Evolutionary conservation across 2,329 filamentous ascomycete genomes (phyloP).

Genomic region (Aspergillus aculeatus): DNA sequence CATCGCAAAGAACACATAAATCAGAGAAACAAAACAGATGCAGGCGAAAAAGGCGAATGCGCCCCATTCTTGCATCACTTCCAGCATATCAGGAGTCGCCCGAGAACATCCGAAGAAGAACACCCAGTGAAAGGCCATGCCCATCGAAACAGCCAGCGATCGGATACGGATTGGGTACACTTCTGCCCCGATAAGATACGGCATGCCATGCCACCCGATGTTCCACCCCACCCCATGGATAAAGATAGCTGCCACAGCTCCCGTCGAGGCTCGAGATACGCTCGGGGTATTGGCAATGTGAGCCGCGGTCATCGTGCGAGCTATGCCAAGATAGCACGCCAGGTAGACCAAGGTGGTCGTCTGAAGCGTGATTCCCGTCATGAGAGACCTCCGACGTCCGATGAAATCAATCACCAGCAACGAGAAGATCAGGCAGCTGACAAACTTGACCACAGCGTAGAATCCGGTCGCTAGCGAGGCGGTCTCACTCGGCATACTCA

Average conservation of each 20-base stretch:
- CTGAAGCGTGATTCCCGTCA: constrained; percentile 39
- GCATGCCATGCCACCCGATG: constrained; percentile 40
- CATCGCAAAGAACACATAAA: constrained; percentile 25
- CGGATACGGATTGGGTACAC: constrained; percentile 49
- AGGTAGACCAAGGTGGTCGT: constrained; percentile 45
- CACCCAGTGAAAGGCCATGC: constrained; percentile 37
- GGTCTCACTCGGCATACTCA: constrained; percentile 34
- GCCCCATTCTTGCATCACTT: constrained; percentile 23
- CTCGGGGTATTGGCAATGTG: constrained; percentile 22
- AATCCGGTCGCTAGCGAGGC: constrained; percentile 45
- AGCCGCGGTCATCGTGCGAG: constrained; percentile 10
- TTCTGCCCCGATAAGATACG: constrained; percentile 48
- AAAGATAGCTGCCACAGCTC: constrained; percentile 47
- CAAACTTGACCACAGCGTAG: constrained; percentile 47
- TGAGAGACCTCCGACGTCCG: constrained; percentile 41
- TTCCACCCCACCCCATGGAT: constrained; percentile 49
- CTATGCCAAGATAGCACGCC: constrained; percentile 41
- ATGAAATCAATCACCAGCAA: constrained; percentile 49
- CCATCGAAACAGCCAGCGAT: constrained; percentile 31
- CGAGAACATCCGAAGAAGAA: constrained; percentile 40
- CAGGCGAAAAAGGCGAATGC: constrained; percentile 23
- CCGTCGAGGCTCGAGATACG: constrained; percentile 34
- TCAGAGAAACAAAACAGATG: constrained; percentile 20
- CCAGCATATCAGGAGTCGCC: constrained; percentile 24
- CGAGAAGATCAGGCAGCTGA: constrained; percentile 42